A percentile compares a stretch with the other conserved stretches of the same genome.
Evolutionary conservation across 2,329 filamentous ascomycete genomes (phyloP).

Genomic region (Aaosphaeria arxii): DNA sequence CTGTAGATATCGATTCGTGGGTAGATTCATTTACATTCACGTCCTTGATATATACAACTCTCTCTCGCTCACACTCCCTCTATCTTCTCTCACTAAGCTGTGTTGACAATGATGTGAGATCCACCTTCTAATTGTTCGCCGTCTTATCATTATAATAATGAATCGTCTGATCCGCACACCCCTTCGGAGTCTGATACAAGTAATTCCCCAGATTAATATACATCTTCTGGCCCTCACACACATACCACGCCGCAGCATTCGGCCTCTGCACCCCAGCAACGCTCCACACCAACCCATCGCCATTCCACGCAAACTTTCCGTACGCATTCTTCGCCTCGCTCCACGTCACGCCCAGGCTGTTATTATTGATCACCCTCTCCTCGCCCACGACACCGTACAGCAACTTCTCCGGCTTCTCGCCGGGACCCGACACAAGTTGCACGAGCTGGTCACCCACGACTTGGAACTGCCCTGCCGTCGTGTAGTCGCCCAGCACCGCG

Average conservation of each 20-base stretch:
- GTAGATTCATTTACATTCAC: too few species aligned
- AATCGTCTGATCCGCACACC: conserved; percentile 58
- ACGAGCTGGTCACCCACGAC: conserved; percentile 56
- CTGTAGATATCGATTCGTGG: too few species aligned
- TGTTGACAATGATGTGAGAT: too few species aligned
- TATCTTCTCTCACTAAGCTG: too few species aligned
- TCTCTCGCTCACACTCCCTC: too few species aligned
- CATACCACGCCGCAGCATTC: conserved; percentile 59
- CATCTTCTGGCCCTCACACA: conserved; percentile 51
- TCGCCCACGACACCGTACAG: conserved; percentile 31
- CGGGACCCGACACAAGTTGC: conserved; percentile 49
- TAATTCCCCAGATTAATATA: conserved; percentile 61
- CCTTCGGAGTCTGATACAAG: conserved; percentile 55
- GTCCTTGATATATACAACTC: too few species aligned
- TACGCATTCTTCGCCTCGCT: conserved; percentile 51
- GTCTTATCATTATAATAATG: conserved; percentile 38
- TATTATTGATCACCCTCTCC: conserved; percentile 26
- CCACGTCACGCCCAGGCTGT: conserved; percentile 52
- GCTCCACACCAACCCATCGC: conserved; percentile 58
- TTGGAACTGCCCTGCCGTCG: conserved; percentile 58
- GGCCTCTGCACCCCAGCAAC: conserved; percentile 49
- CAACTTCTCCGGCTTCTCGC: conserved; percentile 42
- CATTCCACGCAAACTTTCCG: conserved; percentile 56
- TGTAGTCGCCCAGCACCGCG: conserved; percentile 52
- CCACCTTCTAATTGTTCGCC: conserved; percentile 19